Conservation (phyloP, 768 basidiomycete genomes). For the Phylloporus arenicola region DNA sequence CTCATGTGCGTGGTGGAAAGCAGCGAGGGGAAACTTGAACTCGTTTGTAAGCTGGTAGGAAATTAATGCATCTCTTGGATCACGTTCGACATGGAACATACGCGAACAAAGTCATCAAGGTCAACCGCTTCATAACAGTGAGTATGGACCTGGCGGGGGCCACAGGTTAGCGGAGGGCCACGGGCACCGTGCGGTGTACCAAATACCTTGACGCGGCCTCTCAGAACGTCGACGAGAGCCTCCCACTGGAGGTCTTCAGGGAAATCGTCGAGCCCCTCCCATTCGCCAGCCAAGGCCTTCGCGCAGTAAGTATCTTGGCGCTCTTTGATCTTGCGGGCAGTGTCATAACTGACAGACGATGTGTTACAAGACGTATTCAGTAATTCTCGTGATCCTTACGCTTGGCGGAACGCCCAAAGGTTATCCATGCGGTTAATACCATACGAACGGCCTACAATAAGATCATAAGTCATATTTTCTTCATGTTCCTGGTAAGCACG, state of each 20-base stretch:
- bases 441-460: slow-evolving; percentile 24
- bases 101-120: slow-evolving; percentile 61
- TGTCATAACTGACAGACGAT: slow-evolving; percentile 37
- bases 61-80: slow-evolving; percentile 3
- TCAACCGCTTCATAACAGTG: slow-evolving; percentile 59
- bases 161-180: not conserved
- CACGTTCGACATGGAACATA: slow-evolving; percentile 29
- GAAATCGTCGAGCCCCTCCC: slow-evolving; percentile 44
- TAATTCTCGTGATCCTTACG: slow-evolving; percentile 25
- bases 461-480: not conserved
- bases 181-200: not conserved
- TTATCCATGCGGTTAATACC: slow-evolving; percentile 42
- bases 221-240: slow-evolving; percentile 72
- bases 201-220: slow-evolving; percentile 74
- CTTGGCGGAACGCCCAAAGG: slow-evolving; percentile 49
- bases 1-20: slow-evolving; percentile 86
- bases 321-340: slow-evolving; percentile 48
- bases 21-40: slow-evolving; percentile 78
- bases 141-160: slow-evolving; percentile 23
- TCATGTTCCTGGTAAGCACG: not conserved
- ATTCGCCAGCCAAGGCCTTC: slow-evolving; percentile 37
- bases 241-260: slow-evolving; percentile 75
- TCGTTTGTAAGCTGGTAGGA: slow-evolving; percentile 73
- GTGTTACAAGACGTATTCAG: slow-evolving; percentile 1
- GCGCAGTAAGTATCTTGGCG: slow-evolving; percentile 51